Conservation (phyloP, 2,329 filamentous ascomycete species). For the Endoconidiophora laricicola region DNA sequence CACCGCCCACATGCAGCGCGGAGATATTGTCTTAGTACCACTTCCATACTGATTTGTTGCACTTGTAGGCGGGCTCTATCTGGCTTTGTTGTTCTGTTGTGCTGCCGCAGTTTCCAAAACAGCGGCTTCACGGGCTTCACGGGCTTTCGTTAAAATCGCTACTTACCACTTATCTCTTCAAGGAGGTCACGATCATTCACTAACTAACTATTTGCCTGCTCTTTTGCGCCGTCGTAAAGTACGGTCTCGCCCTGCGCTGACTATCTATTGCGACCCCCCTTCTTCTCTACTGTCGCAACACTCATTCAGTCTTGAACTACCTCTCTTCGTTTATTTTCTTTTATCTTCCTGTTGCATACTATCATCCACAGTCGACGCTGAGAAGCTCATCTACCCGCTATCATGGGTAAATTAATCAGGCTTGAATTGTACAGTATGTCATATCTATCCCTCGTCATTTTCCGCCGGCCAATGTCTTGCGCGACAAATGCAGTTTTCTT, state of each 20-base stretch:
- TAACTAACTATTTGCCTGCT: too few relatives aligned
- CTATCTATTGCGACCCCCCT: neutral
- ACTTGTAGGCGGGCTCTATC: too few relatives aligned
- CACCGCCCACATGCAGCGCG: too few relatives aligned
- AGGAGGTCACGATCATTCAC: too few relatives aligned
- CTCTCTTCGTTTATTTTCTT: neutral
- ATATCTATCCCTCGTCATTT: constrained; percentile 6
- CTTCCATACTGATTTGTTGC: too few relatives aligned
- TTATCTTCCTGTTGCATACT: neutral
- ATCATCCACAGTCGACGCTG: neutral
- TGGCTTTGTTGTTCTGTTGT: too few relatives aligned
- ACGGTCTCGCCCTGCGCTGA: neutral
- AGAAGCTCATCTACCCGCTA: constrained; percentile 21
- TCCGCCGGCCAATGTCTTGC: neutral
- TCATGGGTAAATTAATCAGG: constrained; percentile 90
- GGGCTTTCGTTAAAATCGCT: too few relatives aligned
- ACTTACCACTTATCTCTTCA: too few relatives aligned
- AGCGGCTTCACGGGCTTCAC: too few relatives aligned
- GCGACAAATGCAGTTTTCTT: constrained; percentile 11
- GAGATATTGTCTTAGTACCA: too few relatives aligned
- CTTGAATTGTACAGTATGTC: constrained; percentile 80
- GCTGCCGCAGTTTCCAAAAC: too few relatives aligned
- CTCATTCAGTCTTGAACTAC: neutral
- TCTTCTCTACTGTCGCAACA: neutral
- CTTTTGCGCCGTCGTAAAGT: too few relatives aligned